Evolutionary conservation across 345 rosid species (phyloP).

Genomic region (Hypericum androsaemum): DNA sequence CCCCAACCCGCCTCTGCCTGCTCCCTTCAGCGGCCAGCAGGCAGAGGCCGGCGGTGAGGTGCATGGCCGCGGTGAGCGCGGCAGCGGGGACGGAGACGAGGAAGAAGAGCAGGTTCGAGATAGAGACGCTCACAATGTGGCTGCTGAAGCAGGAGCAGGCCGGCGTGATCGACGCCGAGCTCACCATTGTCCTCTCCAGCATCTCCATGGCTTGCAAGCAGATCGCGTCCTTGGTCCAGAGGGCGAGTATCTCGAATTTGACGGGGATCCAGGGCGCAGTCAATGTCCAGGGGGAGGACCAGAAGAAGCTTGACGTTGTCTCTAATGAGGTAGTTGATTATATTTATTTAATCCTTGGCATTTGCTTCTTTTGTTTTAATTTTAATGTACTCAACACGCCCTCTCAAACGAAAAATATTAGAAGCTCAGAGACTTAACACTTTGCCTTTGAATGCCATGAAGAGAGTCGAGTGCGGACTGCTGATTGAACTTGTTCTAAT

Average conservation of each 20-base stretch:
- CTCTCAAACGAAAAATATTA: too few species aligned
- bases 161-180: slow-evolving; percentile 30
- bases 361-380: neutral
- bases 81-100: neutral
- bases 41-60: neutral
- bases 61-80: slow-evolving; percentile 8
- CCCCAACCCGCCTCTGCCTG: too few species aligned
- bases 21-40: too few species aligned
- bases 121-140: slow-evolving; percentile 27
- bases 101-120: slow-evolving; percentile 17
- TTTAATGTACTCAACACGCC: neutral
- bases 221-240: slow-evolving; percentile 29
- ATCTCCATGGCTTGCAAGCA: slow-evolving; percentile 30
- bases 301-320: slow-evolving; percentile 38
- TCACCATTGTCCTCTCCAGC: slow-evolving; percentile 32
- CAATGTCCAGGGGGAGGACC: slow-evolving; percentile 32
- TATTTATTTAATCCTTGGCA: neutral
- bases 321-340: slow-evolving; percentile 25
- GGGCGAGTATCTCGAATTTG: slow-evolving; percentile 27
- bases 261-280: slow-evolving; percentile 33
- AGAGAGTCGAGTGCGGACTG: too few species aligned
- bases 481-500: too few species aligned
- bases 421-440: too few species aligned
- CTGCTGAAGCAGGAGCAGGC: slow-evolving; percentile 31
- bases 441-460: too few species aligned